Evolutionary conservation across 495 filamentous ascomycete species (phyloP).

Genomic region (Podospora conica): DNA sequence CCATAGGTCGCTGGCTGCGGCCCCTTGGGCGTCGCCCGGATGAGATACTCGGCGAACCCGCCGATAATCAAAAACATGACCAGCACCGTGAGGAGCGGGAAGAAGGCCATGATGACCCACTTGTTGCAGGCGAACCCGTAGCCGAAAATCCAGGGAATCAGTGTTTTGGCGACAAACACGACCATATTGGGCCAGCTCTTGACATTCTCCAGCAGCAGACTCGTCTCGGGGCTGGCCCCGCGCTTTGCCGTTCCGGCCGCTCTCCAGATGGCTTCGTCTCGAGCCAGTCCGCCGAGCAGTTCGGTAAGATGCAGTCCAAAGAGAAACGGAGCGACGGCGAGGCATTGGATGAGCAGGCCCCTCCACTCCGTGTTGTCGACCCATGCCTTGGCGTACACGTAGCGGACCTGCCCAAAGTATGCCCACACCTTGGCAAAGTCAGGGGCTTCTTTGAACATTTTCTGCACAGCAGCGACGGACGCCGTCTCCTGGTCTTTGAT

Average conservation of each 20-base stretch:
- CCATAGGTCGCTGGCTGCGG: constrained; percentile 3
- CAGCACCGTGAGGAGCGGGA: background rate
- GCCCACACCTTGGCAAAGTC: background rate
- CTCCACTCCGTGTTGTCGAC: background rate
- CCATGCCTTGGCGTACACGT: background rate
- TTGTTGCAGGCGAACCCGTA: background rate
- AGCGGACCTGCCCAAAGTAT: background rate
- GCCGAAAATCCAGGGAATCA: constrained; percentile 6
- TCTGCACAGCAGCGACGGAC: background rate
- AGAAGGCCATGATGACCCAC: background rate
- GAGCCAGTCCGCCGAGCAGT: background rate
- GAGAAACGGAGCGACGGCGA: background rate
- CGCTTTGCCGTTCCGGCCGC: background rate
- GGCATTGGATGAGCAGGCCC: constrained; percentile 5
- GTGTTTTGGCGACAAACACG: background rate
- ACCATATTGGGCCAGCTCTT: background rate
- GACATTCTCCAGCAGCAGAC: background rate
- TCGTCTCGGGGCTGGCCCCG: background rate
- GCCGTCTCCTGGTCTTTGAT: background rate
- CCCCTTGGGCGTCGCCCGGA: background rate
- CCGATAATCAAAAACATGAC: background rate
- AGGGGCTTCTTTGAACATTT: background rate
- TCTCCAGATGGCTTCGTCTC: constrained; percentile 6
- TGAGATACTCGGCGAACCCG: background rate
- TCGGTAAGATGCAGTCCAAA: constrained; percentile 3